A percentile compares a stretch with the other conserved stretches of the same genome.
Evolutionary conservation across 1,139 yeast genomes (phyloP).

Genomic region (Torulaspora globosa): DNA sequence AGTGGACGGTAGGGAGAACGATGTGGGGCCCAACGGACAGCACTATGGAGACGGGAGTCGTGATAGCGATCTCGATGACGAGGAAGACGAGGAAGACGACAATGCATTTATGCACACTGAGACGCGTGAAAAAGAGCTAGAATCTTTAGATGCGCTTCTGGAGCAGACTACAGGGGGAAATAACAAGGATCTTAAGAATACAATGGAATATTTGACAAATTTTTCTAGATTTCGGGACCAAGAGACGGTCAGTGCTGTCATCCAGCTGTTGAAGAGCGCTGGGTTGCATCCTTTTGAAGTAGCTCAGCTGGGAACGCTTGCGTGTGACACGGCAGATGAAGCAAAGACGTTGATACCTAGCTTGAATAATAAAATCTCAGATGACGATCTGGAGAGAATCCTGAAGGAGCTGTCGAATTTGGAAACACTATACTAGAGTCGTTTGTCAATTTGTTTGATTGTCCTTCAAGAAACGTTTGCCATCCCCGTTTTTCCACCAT

Average conservation of each 20-base stretch:
- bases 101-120: slow-evolving; percentile 36
- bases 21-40: not conserved
- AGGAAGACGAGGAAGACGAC: slow-evolving; percentile 39
- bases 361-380: slow-evolving; percentile 71
- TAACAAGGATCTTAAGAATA: slow-evolving; percentile 80
- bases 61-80: slow-evolving; percentile 31
- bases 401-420: slow-evolving; percentile 78
- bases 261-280: slow-evolving; percentile 71
- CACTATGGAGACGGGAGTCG: slow-evolving; percentile 29
- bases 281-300: slow-evolving; percentile 91
- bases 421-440: slow-evolving; percentile 44
- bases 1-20: slow-evolving; percentile 14
- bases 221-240: slow-evolving; percentile 90
- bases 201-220: slow-evolving; percentile 78
- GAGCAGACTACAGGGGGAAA: slow-evolving; percentile 50
- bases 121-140: slow-evolving; percentile 38
- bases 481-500: slow-evolving; percentile 79
- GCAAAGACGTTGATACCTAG: slow-evolving; percentile 93
- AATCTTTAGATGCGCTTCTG: slow-evolving; percentile 33
- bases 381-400: slow-evolving; percentile 80
- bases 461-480: slow-evolving; percentile 37
- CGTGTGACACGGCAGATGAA: slow-evolving; percentile 96
- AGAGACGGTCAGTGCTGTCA: slow-evolving; percentile 91
- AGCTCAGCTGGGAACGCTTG: slow-evolving; percentile 89
- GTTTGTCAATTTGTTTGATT: slow-evolving; percentile 2